Percentiles rank a stretch among this genome's conserved stretches.
Conservation (phyloP, 2,329 filamentous ascomycete genomes). For the Alternaria solani region DNA sequence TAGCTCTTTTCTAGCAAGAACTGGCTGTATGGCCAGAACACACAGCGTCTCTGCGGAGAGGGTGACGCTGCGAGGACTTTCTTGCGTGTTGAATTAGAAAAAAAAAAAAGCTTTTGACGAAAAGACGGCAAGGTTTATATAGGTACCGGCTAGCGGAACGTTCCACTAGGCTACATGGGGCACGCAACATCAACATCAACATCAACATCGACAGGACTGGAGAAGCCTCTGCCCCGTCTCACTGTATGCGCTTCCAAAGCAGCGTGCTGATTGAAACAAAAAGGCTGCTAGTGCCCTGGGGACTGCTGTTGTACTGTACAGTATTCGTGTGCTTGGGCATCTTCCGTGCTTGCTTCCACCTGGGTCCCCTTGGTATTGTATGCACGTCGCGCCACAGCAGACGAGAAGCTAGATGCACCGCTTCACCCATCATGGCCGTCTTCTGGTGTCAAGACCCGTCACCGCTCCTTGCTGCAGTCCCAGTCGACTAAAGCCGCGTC, state of each 20-base stretch:
- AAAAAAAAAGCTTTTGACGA: slow-evolving; percentile 19
- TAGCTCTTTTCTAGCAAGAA: slow-evolving; percentile 45
- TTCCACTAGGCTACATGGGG: neutral
- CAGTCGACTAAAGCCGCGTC: slow-evolving; percentile 27
- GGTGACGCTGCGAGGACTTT: slow-evolving; percentile 45
- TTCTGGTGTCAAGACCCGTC: slow-evolving; percentile 21
- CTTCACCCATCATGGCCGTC: slow-evolving; percentile 44
- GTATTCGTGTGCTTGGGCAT: neutral
- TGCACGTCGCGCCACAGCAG: slow-evolving; percentile 21
- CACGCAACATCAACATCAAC: neutral
- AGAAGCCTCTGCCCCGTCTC: neutral
- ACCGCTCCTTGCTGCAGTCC: slow-evolving; percentile 32
- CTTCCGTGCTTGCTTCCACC: slow-evolving; percentile 15
- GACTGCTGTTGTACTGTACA: neutral
- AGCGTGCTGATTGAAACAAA: neutral
- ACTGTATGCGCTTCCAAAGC: neutral
- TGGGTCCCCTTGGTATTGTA: neutral
- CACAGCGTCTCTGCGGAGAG: slow-evolving; percentile 38
- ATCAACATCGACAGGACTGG: neutral
- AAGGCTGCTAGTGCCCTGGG: neutral
- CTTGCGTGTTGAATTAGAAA: slow-evolving; percentile 39
- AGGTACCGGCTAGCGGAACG: neutral
- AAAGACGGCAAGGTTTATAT: slow-evolving; percentile 6
- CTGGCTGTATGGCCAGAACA: slow-evolving; percentile 43
- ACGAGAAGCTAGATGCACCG: slow-evolving; percentile 40